Evolutionary conservation across 345 rosid species (phyloP), one percentile per base, ranked within the genome.

Genomic region (Atalantia buxifolia): DNA sequence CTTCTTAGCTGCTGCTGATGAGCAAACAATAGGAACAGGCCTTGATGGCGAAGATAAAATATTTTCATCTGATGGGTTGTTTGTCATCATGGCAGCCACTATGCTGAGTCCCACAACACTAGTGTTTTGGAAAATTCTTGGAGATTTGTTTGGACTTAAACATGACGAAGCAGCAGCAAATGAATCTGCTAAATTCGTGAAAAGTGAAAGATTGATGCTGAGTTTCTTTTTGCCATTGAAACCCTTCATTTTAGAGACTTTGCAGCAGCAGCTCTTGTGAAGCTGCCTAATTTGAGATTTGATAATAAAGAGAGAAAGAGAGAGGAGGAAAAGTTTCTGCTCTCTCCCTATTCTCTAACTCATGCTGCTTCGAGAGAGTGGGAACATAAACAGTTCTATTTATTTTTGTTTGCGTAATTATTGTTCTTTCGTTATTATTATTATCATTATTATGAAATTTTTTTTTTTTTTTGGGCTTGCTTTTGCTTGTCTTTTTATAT

Each of bases 71-170:
- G 42, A 31, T 21, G 42, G 25, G 64, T 73, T 78, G 74, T 65
- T 77, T 31, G 72, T 79, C 79, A 81, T 79, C 81, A 84, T 72
- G 65, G 83, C 87, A 18, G 81, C 87, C 7, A 84, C 81, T 62
- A 81, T 85, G n/a, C 83, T 76, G 9, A 85, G 75, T 63, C 87
- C 84, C 77, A 75, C 83, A 24, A 77, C 85, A 30, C 74, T 76
- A 4, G 57, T 18, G 19, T 62, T 25, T 31, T 77, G 76, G 60
- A 80, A 79, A 30, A 48, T 77, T 66, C 82, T 75, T 2, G 78
- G 73, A 24, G 85, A 60, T 67, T 82, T 85, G 10, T 55, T 24
- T 21, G 81, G 72, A 30, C 42, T 71, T 12, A 57, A 50, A 50
- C 19, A 38, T 22, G 82, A 61, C 4, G 50, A 45, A 45, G 50